Evolutionary conservation across 257 asterid genomes (phyloP).

Genomic region (Eustoma russellianum): DNA sequence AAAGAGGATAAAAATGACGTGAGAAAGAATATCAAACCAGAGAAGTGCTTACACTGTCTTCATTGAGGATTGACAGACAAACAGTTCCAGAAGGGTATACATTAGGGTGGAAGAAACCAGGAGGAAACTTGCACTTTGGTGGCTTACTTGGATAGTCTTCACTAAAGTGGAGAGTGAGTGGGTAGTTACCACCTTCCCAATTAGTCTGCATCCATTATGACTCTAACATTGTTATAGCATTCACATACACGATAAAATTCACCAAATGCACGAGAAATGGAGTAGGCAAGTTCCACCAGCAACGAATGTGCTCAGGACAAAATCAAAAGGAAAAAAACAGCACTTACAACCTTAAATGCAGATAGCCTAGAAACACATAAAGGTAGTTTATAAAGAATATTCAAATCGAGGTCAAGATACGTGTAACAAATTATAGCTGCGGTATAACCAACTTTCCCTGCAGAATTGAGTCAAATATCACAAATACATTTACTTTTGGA

Average conservation of each 20-base stretch:
- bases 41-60: slow-evolving; percentile 33
- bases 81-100: slow-evolving; percentile 52
- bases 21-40: too few species aligned
- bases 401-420: too few species aligned
- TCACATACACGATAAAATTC: background rate
- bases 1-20: background rate
- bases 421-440: too few species aligned
- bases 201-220: slow-evolving; percentile 31
- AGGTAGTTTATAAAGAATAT: too few species aligned
- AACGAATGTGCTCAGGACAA: too few species aligned
- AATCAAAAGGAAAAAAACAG: too few species aligned
- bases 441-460: too few species aligned
- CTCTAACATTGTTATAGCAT: background rate
- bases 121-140: slow-evolving; percentile 42
- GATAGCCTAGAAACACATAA: too few species aligned
- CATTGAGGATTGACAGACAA: slow-evolving; percentile 43
- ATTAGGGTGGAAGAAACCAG: slow-evolving; percentile 41
- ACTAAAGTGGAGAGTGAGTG: slow-evolving; percentile 36
- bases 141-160: slow-evolving; percentile 51
- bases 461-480: too few species aligned
- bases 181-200: slow-evolving; percentile 42
- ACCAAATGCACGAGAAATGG: background rate
- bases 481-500: too few species aligned
- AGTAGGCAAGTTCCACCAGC: background rate
- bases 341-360: too few species aligned